These are phyloP conservation scores for Eimeria maxima DNA, from an alignment of 169 alveolate species.

Conservation along the genomic window DNA sequence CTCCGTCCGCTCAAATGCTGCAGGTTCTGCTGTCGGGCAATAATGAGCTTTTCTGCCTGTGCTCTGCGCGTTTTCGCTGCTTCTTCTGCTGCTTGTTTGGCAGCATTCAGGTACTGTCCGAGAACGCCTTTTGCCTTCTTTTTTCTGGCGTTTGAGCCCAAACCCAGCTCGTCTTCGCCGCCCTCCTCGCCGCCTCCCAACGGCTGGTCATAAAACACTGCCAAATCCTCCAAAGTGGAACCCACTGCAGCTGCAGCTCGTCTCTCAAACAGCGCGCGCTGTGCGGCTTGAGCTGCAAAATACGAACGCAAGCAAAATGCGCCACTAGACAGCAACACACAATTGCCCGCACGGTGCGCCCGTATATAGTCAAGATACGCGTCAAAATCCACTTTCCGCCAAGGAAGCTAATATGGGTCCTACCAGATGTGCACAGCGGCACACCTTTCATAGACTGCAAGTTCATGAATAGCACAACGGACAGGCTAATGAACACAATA, in stretches of 20 bases:
- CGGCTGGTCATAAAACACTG: slow-evolving; percentile 61
- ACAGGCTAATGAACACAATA: not conserved
- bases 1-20: slow-evolving; percentile 31
- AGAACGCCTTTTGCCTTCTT: not conserved
- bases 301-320: not conserved
- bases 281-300: slow-evolving; percentile 58
- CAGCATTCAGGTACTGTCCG: slow-evolving; percentile 76
- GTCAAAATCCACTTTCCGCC: no score
- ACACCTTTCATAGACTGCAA: not conserved
- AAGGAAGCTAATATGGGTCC: not conserved
- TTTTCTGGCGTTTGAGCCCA: not conserved
- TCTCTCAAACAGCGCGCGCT: slow-evolving; percentile 66
- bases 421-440: not conserved
- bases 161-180: slow-evolving; percentile 7
- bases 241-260: slow-evolving; percentile 77
- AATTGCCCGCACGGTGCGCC: not conserved
- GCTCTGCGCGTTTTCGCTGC: slow-evolving; percentile 54
- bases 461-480: not conserved
- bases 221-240: slow-evolving; percentile 72
- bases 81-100: slow-evolving; percentile 81
- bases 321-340: not conserved
- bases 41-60: slow-evolving; percentile 62
- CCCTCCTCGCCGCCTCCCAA: slow-evolving; percentile 42
- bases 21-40: slow-evolving; percentile 70
- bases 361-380: no score